Base-by-base conservation (phyloP, 768 basidiomycete genomes). In the Kwoniella dendrophila region DNA sequence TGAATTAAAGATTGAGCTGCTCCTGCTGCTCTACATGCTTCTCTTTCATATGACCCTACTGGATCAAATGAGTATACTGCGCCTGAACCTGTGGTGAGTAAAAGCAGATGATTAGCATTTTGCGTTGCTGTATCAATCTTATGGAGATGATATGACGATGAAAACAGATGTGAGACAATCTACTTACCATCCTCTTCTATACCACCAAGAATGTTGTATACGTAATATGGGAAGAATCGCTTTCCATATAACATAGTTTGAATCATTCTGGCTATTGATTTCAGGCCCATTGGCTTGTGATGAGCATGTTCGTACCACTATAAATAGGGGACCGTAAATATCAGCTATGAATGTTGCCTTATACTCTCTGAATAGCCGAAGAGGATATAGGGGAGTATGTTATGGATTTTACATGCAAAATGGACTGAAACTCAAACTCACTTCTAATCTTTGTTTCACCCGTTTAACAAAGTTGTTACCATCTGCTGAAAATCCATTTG, bases 1-100 rank as follows among this genome's bases (percentile, higher is more conserved):
- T 99, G 96, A 6, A 99, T 86, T 24, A 99, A 85, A 49, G 87
- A 85, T 77, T 92, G 89, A n/a, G 94, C 95, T 16, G 94, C 89
- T 51, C 96, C 96, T 49, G 94, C 93, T 38, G 94, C 94, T 65
- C 96, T 88, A 82, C 94, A 98, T 32, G 90, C 86, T 81, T 96
- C 93, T 63, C 96, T 89, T 81, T 98, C 94, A 79, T 99, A 99
- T 49, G 90, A 93, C 27, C 96, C 96, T 32, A 98, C 92, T 38
- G 96, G 96, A 81, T 99, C 96, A 80, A 96, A 99, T n/a, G 95
- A 97, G 83, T 99, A 99, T 30, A 99, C 94, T 10, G 95, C 92
- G 54, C 96, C 96, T 36, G 90, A 86, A 11, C 94, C 92, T 95
- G 30, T 12, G 32, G 16, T 20, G 36, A 26, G 24, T 18, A 8